Percentiles rank a stretch among this genome's conserved stretches.
Evolutionary conservation across 78 protist genomes (phyloP).

Genomic region (Creolimax fragrantissima): DNA sequence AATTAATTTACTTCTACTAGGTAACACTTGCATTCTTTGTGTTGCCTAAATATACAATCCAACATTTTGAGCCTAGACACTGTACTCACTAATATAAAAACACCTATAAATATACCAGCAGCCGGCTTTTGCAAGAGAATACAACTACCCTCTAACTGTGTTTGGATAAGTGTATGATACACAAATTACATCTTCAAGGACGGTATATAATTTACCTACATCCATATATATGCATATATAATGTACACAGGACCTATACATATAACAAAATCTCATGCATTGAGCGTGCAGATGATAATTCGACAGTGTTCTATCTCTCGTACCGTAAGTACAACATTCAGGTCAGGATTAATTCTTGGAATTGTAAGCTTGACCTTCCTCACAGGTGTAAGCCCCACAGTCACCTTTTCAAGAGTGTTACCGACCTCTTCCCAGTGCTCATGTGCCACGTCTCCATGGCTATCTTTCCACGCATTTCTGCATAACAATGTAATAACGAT

Average conservation of each 20-base stretch:
- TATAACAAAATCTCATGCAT: not conserved
- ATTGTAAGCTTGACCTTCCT: not conserved
- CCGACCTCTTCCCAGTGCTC: not conserved
- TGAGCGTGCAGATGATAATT: too few species aligned
- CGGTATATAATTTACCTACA: not conserved
- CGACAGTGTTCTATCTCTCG: not conserved
- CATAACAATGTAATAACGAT: too few species aligned
- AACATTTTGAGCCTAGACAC: not conserved
- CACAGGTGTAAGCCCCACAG: not conserved
- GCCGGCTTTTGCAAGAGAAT: not conserved
- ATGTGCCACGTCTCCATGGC: not conserved
- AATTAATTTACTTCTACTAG: too few species aligned
- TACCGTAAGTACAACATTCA: not conserved
- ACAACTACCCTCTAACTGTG: not conserved
- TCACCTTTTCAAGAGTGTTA: not conserved
- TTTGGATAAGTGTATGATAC: not conserved
- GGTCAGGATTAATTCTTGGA: not conserved
- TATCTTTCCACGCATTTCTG: not conserved
- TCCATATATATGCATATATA: not conserved
- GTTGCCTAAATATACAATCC: not conserved
- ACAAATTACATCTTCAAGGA: not conserved
- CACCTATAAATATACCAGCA: not conserved
- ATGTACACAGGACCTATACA: not conserved
- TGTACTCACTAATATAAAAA: not conserved
- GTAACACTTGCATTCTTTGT: too few species aligned